Conservation (phyloP, 2,329 filamentous ascomycete genomes). For the Cercospora zeae-maydis region DNA sequence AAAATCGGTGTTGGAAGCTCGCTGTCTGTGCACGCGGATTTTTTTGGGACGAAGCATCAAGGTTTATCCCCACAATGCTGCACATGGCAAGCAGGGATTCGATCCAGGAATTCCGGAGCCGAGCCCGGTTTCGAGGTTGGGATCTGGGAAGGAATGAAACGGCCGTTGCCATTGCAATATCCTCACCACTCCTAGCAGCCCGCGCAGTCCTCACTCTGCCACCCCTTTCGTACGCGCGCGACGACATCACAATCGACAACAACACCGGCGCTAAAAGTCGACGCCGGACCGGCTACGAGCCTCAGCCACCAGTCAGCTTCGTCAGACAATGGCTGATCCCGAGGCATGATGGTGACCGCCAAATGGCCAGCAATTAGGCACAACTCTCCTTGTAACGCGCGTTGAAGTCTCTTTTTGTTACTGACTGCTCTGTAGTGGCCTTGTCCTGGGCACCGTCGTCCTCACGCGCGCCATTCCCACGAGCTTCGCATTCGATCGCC, state of each 20-base stretch:
- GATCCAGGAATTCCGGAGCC: not conserved
- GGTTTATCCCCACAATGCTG: not conserved
- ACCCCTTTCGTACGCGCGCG: not conserved
- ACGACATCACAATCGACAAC: not conserved
- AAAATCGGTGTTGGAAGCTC: not conserved
- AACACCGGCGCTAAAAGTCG: not conserved
- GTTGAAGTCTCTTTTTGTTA: too few relatives aligned
- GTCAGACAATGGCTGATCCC: constrained; percentile 7
- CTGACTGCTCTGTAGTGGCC: constrained; percentile 24
- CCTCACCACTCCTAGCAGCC: not conserved
- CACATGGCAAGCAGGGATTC: not conserved
- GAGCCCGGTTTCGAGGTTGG: not conserved
- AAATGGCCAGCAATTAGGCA: constrained; percentile 21
- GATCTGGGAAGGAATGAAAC: not conserved
- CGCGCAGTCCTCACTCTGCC: not conserved
- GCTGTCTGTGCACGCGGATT: not conserved
- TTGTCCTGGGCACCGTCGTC: constrained; percentile 30
- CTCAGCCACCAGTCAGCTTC: not conserved
- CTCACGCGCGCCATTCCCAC: constrained; percentile 26
- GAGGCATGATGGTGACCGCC: constrained; percentile 16
- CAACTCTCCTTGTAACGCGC: not conserved
- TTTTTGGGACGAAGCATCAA: not conserved
- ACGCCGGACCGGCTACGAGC: not conserved
- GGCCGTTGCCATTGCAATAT: not conserved
- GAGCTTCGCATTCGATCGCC: constrained; percentile 43